Evolutionary conservation across 495 filamentous ascomycete species (phyloP), one percentile per base, ranked within the genome.

Genomic region (Penicillium manginii): DNA sequence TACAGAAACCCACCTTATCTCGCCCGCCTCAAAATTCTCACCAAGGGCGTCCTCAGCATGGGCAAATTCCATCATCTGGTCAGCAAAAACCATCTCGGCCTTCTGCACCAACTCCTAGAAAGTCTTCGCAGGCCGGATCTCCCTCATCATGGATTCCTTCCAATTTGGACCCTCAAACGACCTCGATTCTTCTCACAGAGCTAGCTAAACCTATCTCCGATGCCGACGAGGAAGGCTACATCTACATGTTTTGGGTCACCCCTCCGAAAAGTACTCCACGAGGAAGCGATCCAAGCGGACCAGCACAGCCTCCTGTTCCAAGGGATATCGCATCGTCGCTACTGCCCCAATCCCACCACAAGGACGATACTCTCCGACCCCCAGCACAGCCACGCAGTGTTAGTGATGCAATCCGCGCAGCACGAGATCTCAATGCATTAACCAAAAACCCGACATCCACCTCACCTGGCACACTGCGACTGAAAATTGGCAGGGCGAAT

Each of bases 161-260:
- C 8, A 70, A 73, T 15, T 77, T 88, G 15, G 80, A 83, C 0
- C 88, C 88, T 2, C 77, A 85, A 70, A 89, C 83, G 17, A 87
- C 86, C 17, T 86, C 86, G 7, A 65, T 73, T 19, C 80, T 93
- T 26, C 80, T 91, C 40, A 77, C 83, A 31, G 93, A 97, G 69
- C 78, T 98, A 4, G 84, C 86, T 14, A 96, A 96, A 66, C 91
- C 93, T 11, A 82, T 96, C 58, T 91, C 90, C 3, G 74, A 73
- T 5, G 74, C 79, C 40, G 94, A 98, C 64, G 91, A 96, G 47
- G 81, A 91, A 45, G 94, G 94, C 37, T 98, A 92, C 69, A 98
- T 98, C 62, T 98, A 98, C 80, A 94, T 98, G 64, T 98, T 97
- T 82, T 96, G 92, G 92, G 78, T 97, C 4, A 86, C 82, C 0